Evolutionary conservation across 352 stramenopile species (phyloP), one percentile per base, ranked within the genome.

Genomic region (Pythium utonaiense): DNA sequence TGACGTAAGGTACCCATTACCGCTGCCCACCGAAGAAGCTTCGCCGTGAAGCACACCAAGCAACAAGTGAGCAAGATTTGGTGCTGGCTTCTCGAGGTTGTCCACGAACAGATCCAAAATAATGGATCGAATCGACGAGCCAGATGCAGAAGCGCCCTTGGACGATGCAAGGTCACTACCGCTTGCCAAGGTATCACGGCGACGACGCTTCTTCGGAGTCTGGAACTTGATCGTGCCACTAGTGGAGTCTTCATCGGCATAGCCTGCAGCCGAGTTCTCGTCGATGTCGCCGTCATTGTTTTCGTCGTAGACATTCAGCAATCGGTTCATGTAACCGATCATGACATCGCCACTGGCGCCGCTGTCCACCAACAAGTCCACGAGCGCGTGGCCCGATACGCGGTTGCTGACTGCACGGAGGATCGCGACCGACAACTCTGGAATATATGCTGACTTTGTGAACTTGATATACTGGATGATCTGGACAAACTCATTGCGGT

Each of bases 381-480:
- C 78, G 12, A 93, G 69, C 10, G 88, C 69, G 3, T 62, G 38
- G 21, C 83, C 83, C 34, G 64, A 74, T 55, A 93, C 81, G 8
- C 81, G 79, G 14, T 75, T 70, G 60, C 85, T 95, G 36, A 95
- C 75, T 13, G 80, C 59, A 25, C 78, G 78, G 33, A 95, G 57
- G 52, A 95, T 81, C 21, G 80, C 80, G 5, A 77, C 71, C 17
- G 85, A 91, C 5, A 93, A 53, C 34, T 89, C 70, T 8, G 85
- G 72, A 25, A 95, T 91, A 44, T 87, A 77, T 19, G 71, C 58
- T 9, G 77, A 80, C 69, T 92, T 90, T 16, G 77, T 85, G 67
- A 91, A 95, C 64, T 89, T 86, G 55, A 95, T 80, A 67, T 93
- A 95, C 71, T 89, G 80, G 50, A 87, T 67, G 57, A 95, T 83